phyloP scores from a whole-genome alignment of 805 yeast genomes.

The Torulaspora franciscae region DNA sequence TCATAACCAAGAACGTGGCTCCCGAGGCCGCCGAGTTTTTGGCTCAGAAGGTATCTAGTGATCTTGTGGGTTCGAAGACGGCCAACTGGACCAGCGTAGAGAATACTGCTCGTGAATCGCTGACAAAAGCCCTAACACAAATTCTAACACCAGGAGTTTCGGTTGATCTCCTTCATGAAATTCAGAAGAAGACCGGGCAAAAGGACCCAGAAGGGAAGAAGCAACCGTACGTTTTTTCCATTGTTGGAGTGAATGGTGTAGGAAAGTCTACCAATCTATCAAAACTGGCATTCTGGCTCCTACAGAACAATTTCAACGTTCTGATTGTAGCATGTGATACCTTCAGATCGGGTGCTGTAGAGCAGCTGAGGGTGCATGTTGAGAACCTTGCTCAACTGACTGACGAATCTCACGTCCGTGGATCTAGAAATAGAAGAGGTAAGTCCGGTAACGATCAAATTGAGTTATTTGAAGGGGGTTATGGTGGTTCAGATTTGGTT shows the following conservation, averaged over 20 bases:
- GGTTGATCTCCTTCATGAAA: constrained; percentile 77
- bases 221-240: constrained; percentile 88
- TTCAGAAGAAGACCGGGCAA: constrained; percentile 43
- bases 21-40: constrained; percentile 78
- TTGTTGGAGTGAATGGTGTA: constrained; percentile 97
- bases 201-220: constrained; percentile 27
- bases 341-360: constrained; percentile 98
- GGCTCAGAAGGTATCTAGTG: constrained; percentile 62
- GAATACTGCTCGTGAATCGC: constrained; percentile 62
- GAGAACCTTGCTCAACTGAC: constrained; percentile 70
- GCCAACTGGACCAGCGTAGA: constrained; percentile 70
- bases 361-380: constrained; percentile 91
- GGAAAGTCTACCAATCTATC: constrained; percentile 96
- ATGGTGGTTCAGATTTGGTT: constrained; percentile 92
- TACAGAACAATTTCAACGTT: constrained; percentile 82
- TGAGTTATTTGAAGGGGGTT: constrained; percentile 89
- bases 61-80: constrained; percentile 67
- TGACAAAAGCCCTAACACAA: constrained; percentile 58
- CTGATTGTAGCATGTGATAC: constrained; percentile 96
- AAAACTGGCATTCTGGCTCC: constrained; percentile 89
- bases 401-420: constrained; percentile 39
- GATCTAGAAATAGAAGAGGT: constrained; percentile 36
- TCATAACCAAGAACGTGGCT: constrained; percentile 83
- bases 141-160: constrained; percentile 90
- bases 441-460: constrained; percentile 41